Percentiles rank a stretch among this genome's conserved stretches.
These are phyloP conservation scores for Puccinellia tenuiflora DNA, from an alignment of 176 grass and related monocot species.

Conservation along the genomic window DNA sequence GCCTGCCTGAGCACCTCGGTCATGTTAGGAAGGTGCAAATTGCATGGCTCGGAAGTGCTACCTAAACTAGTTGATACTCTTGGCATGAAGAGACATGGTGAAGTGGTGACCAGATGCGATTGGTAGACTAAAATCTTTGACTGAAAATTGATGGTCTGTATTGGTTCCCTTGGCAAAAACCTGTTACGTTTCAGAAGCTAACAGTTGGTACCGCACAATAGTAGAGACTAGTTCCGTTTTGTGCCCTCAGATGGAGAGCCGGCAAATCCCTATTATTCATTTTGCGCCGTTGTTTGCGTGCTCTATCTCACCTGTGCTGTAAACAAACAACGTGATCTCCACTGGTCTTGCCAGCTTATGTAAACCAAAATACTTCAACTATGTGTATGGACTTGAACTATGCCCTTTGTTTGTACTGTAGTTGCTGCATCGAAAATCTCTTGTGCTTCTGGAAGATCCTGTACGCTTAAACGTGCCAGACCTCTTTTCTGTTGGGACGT, in stretches of 20 bases:
- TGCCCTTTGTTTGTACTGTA: too few species aligned
- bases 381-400: too few species aligned
- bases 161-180: background rate
- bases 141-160: slow-evolving; percentile 14
- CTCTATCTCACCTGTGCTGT: background rate
- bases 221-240: background rate
- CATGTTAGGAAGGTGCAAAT: background rate
- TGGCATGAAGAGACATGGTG: slow-evolving; percentile 25
- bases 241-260: background rate
- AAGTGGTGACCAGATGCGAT: slow-evolving; percentile 9
- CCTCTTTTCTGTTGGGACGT: too few species aligned
- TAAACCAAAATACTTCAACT: background rate
- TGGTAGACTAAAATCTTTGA: slow-evolving; percentile 5
- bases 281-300: background rate
- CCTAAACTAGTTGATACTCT: slow-evolving; percentile 25
- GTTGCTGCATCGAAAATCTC: too few species aligned
- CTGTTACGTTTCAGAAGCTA: background rate
- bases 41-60: slow-evolving; percentile 1
- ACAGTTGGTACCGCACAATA: background rate
- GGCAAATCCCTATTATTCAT: background rate
- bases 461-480: too few species aligned
- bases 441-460: too few species aligned
- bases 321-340: background rate
- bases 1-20: slow-evolving; percentile 47
- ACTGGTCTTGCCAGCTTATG: background rate